phyloP scores from a whole-genome alignment of 2,329 filamentous ascomycete species.

The Venturia pyrina region DNA sequence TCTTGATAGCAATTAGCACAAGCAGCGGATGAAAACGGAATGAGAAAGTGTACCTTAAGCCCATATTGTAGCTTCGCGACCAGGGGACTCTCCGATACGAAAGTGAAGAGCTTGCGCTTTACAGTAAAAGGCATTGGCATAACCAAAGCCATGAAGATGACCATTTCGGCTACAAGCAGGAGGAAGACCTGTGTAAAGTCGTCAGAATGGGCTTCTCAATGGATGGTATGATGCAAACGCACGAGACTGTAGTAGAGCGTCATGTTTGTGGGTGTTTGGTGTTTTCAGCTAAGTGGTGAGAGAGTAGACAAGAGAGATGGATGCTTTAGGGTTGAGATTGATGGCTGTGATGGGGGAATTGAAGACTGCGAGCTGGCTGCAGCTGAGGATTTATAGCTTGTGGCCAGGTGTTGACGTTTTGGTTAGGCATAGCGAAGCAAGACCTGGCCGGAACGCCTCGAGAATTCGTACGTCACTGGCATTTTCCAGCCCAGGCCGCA shows the following conservation, averaged over 20 bases:
- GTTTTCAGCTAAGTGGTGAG: neutral
- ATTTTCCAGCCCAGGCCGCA: neutral
- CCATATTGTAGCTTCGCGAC: conserved; percentile 95
- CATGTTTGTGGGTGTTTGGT: conserved; percentile 38
- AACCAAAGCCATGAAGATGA: conserved; percentile 67
- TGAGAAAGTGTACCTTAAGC: conserved; percentile 56
- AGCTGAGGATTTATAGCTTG: neutral
- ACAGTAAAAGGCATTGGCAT: conserved; percentile 80
- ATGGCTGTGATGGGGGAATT: neutral
- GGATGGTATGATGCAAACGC: conserved; percentile 23
- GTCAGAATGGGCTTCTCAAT: neutral
- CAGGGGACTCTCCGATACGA: conserved; percentile 80
- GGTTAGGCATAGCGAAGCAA: neutral
- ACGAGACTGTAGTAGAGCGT: conserved; percentile 61
- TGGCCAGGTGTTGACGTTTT: neutral
- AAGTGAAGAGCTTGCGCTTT: conserved; percentile 83
- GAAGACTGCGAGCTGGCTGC: neutral
- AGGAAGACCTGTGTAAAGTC: conserved; percentile 58
- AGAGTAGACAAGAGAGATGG: conserved; percentile 3
- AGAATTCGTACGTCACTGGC: neutral
- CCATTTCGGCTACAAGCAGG: conserved; percentile 75
- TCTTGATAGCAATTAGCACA: conserved; percentile 36
- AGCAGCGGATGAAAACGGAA: neutral
- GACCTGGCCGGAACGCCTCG: neutral
- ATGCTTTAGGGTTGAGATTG: no score